Evolutionary conservation across 768 basidiomycete genomes (phyloP).

Genomic region (Leucosporidium yakuticum): DNA sequence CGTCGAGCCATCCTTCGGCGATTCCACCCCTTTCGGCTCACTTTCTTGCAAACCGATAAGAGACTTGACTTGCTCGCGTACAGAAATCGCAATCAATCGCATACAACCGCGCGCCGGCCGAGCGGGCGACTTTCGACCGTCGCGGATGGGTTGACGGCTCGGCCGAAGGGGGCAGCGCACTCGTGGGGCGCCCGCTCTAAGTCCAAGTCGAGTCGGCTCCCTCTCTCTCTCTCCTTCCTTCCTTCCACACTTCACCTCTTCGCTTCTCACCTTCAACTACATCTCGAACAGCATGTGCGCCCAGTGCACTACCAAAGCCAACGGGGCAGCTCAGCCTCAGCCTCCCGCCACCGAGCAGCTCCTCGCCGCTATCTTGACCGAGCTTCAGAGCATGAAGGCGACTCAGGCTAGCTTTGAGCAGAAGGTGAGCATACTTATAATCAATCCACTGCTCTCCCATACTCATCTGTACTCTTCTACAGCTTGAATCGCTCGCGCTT

Average conservation of each 20-base stretch:
- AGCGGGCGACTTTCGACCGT: too few relatives aligned
- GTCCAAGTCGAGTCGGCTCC: too few relatives aligned
- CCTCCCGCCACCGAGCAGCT: conserved; percentile 8
- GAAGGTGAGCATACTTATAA: conserved; percentile 9
- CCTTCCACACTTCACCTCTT: not conserved
- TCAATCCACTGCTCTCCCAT: not conserved
- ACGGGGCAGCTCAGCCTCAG: not conserved
- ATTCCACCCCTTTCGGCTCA: too few relatives aligned
- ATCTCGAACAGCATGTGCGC: not conserved
- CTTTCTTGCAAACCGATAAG: too few relatives aligned
- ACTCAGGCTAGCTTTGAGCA: conserved; percentile 24
- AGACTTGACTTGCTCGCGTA: too few relatives aligned
- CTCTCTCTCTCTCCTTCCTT: not conserved
- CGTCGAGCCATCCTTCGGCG: too few relatives aligned
- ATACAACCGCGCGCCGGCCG: too few relatives aligned
- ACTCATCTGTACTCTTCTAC: not conserved
- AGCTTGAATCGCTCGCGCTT: conserved; percentile 24
- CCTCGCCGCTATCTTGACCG: conserved; percentile 32
- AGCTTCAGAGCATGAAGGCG: conserved; percentile 26
- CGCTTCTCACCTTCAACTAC: not conserved
- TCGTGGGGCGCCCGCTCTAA: too few relatives aligned
- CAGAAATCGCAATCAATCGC: too few relatives aligned
- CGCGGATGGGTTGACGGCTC: too few relatives aligned
- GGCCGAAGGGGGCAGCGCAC: too few relatives aligned
- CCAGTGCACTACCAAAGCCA: not conserved